Conservation (phyloP, 1,284 basidiomycete genomes). For the Austroboletus novae-zelandiae region DNA sequence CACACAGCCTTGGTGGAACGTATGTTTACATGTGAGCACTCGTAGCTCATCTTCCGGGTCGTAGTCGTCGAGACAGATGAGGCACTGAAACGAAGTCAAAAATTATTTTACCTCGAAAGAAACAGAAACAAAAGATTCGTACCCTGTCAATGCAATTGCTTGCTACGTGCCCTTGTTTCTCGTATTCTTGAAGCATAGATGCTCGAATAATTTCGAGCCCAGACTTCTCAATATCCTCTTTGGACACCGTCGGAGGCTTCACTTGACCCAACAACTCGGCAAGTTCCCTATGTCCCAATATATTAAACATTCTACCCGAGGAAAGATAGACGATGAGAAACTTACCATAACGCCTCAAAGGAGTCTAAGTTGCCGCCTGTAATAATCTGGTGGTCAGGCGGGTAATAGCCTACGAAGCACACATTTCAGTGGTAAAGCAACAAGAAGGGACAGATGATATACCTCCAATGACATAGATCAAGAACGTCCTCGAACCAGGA, state of each 20-base stretch:
- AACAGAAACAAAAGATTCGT: too few species aligned
- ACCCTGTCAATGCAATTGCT: conserved; percentile 79
- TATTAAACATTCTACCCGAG: conserved; percentile 1
- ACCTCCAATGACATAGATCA: conserved; percentile 83
- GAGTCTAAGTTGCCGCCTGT: conserved; percentile 74
- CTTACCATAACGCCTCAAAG: conserved; percentile 73
- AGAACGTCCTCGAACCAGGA: conserved; percentile 65
- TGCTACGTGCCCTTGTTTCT: conserved; percentile 59
- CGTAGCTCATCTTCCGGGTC: conserved; percentile 71
- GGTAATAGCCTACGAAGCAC: conserved; percentile 67
- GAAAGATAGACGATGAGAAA: conserved; percentile 13
- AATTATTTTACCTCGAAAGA: background rate
- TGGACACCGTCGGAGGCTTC: conserved; percentile 76
- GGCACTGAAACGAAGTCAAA: conserved; percentile 44
- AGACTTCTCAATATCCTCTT: conserved; percentile 79
- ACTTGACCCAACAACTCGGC: conserved; percentile 75
- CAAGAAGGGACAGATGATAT: conserved; percentile 13
- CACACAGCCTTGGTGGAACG: conserved; percentile 83
- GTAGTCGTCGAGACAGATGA: conserved; percentile 86
- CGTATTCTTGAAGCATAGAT: conserved; percentile 49
- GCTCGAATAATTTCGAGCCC: conserved; percentile 72
- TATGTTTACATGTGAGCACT: conserved; percentile 78
- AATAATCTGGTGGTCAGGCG: conserved; percentile 81
- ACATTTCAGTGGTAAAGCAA: conserved; percentile 6
- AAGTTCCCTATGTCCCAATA: conserved; percentile 52